These are phyloP conservation scores for Kluyveromyces aestuarii DNA, from an alignment of 805 yeast species.

Conservation along the genomic window DNA sequence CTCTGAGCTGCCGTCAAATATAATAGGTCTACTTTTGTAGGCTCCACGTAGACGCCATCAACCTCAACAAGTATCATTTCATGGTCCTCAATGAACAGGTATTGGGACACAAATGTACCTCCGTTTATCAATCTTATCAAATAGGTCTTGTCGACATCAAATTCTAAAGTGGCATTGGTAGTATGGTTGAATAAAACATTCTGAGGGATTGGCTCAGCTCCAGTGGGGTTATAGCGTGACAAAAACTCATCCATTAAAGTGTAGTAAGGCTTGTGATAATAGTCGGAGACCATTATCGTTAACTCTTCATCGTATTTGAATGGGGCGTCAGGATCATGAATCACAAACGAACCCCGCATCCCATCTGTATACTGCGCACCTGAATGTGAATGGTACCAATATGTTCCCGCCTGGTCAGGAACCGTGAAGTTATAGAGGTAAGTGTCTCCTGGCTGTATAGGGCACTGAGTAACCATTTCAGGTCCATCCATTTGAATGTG, in stretches of 20 bases:
- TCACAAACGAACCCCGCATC: conserved; percentile 55
- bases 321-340: conserved; percentile 49
- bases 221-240: conserved; percentile 68
- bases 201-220: conserved; percentile 76
- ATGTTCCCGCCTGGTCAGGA: conserved; percentile 61
- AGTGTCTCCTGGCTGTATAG: conserved; percentile 60
- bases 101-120: conserved; percentile 71
- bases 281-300: conserved; percentile 48
- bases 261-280: conserved; percentile 49
- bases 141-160: conserved; percentile 54
- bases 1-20: conserved; percentile 78
- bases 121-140: conserved; percentile 54
- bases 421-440: conserved; percentile 64
- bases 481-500: conserved; percentile 66
- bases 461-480: conserved; percentile 71
- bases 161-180: conserved; percentile 43
- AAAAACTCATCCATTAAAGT: conserved; percentile 41
- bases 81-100: conserved; percentile 59
- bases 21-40: conserved; percentile 43
- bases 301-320: conserved; percentile 58
- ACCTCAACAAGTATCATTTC: conserved; percentile 63
- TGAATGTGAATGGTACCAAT: conserved; percentile 77
- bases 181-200: conserved; percentile 58
- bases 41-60: conserved; percentile 63
- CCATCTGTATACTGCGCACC: conserved; percentile 78